These are phyloP conservation scores for Geotrichum fermentans DNA, from an alignment of 1,139 yeast species.

Conservation along the genomic window DNA sequence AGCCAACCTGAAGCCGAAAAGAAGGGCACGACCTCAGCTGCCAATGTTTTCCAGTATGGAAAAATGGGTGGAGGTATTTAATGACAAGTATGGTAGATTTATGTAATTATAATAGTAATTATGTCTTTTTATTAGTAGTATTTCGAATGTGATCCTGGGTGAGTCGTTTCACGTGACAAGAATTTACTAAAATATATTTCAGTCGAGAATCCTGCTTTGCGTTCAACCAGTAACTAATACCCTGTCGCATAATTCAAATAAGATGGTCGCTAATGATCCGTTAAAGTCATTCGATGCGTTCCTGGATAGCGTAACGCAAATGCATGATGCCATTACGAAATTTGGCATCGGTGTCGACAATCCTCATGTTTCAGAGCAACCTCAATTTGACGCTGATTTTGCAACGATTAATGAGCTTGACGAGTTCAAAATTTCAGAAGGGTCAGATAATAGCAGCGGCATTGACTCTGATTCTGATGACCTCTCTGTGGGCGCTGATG, in stretches of 20 bases:
- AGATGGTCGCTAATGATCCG: slow-evolving; percentile 8
- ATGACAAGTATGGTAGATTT: background rate
- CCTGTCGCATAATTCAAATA: background rate
- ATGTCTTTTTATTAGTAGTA: no score
- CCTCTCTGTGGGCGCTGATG: background rate
- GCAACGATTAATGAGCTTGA: slow-evolving; percentile 10
- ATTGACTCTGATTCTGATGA: slow-evolving; percentile 4
- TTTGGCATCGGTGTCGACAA: slow-evolving; percentile 10
- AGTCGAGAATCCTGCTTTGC: no score
- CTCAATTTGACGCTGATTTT: slow-evolving; percentile 12
- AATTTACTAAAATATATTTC: no score
- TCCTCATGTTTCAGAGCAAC: background rate
- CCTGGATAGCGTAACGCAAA: slow-evolving; percentile 17
- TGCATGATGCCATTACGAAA: slow-evolving; percentile 19
- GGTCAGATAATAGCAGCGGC: slow-evolving; percentile 1
- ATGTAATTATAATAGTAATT: background rate
- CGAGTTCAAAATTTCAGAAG: slow-evolving; percentile 16
- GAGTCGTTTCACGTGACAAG: background rate
- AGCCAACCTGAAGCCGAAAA: slow-evolving; percentile 14
- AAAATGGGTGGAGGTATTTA: slow-evolving; percentile 33
- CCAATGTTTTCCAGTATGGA: slow-evolving; percentile 34
- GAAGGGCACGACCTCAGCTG: slow-evolving; percentile 28
- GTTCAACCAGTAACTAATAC: no score
- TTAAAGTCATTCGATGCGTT: slow-evolving; percentile 17
- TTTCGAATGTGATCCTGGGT: background rate